Base-by-base conservation (phyloP, 176 grass and related monocot species). In the Oropetium thomaeum region DNA sequence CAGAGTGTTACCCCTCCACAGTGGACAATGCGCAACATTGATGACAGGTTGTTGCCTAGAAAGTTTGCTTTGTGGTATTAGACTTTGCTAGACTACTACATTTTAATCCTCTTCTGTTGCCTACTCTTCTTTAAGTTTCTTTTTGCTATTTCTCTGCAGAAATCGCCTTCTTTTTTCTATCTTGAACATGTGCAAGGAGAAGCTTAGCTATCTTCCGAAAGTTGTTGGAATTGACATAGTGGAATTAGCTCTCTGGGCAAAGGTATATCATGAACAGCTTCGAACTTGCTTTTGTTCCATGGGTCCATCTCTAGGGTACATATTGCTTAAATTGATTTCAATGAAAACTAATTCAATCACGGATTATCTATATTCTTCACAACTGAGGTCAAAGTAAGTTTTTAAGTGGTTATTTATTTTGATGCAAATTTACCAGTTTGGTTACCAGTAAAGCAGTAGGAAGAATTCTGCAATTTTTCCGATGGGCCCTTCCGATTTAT, bases 11-110 rank as follows among this genome's bases (percentile, higher is more conserved):
- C 92, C 4, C 96, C 96, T 70, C 89, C 96, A 65, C 96, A 99
- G 85, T 99, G 96, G 96, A 99, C 96, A 71, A 92, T 99, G 96
- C 92, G 87, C 59, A 99, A 95, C 65, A 99, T 95, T 48, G 92
- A 99, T 92, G 92, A 95, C 65, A 99, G 96, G 96, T 99, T 88
- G 64, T 88, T 84, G 37, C 54, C 62, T 80, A 80, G 44, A 88
- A 84, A 84, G 37, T 75, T 79, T 75, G 20, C 33, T 79, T 29
- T 69, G 69, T 83, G 62, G 42, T 79, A 34, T 74, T 74, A 62
- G 35, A 83, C 42, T 61, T 8, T 69, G 75, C 29, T 79, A 83
- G 28, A 52, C 27, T 69, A 63, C 12, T 74, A 22, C 20, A 1
- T 74, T 79, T 69, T 79, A 22, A 35, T 68, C 51, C 61, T 62